Conservation (phyloP, 164 flowering plant genomes). For the Annona cherimola region DNA sequence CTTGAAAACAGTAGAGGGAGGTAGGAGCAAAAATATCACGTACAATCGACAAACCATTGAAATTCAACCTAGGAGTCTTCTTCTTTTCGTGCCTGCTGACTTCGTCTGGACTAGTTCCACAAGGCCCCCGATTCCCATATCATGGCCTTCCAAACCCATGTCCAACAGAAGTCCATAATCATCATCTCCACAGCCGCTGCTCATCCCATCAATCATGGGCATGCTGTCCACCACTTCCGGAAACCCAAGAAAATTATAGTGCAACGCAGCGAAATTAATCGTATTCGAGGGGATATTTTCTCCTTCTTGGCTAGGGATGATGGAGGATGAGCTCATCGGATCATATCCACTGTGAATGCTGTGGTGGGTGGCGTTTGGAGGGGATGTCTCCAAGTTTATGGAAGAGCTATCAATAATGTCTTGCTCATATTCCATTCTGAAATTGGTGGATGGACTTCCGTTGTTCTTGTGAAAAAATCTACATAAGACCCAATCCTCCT, state of each 20-base stretch:
- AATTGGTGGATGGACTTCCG: conserved; percentile 19
- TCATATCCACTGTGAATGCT: conserved; percentile 16
- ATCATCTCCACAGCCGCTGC: conserved; percentile 23
- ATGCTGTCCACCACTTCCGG: conserved; percentile 14
- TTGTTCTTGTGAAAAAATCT: conserved; percentile 68
- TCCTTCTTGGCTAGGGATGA: conserved; percentile 13
- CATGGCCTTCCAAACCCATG: conserved; percentile 34
- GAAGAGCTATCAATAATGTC: conserved; percentile 13
- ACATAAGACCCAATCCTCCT: conserved; percentile 91
- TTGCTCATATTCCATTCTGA: conserved; percentile 18
- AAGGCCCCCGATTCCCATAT: conserved; percentile 23
- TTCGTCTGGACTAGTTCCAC: conserved; percentile 30
- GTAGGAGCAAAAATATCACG: too few relatives aligned
- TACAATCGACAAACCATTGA: too few relatives aligned
- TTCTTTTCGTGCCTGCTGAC: conserved; percentile 7
- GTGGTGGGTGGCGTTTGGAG: conserved; percentile 9
- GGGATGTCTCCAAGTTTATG: conserved; percentile 12
- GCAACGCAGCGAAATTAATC: conserved; percentile 16
- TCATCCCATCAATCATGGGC: conserved; percentile 5
- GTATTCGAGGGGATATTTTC: conserved; percentile 15
- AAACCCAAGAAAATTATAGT: conserved; percentile 19
- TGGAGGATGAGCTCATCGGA: conserved; percentile 12
- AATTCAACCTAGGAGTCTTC: not conserved
- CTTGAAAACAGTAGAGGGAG: too few relatives aligned
- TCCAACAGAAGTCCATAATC: conserved; percentile 49